A percentile compares a stretch with the other conserved stretches of the same genome.
Conservation (phyloP, 192 early-diverging fungal genomes). For the Geranomyces michiganensis region DNA sequence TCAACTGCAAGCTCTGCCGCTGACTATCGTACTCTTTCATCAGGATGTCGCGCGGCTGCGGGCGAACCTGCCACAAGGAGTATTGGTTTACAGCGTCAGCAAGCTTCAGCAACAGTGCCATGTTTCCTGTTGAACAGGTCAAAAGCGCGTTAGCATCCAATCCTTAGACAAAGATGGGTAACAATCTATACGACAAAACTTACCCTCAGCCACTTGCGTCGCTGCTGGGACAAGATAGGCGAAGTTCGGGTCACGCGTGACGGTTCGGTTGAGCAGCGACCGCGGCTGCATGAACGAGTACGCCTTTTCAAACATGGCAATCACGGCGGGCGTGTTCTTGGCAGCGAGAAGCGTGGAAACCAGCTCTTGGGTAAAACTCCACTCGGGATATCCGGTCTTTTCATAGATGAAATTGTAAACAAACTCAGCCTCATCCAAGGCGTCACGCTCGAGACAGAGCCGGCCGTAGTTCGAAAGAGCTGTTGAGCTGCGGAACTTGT, state of each 20-base stretch:
- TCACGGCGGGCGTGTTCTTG: not conserved
- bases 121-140: not conserved
- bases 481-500: not conserved
- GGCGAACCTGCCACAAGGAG: not conserved
- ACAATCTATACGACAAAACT: too few relatives aligned
- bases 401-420: not conserved
- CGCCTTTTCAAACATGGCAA: conserved; percentile 1
- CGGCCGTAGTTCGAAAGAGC: conserved; percentile 1
- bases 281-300: not conserved
- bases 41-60: conserved; percentile 5
- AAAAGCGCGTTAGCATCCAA: too few relatives aligned
- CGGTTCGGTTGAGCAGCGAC: not conserved
- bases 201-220: not conserved
- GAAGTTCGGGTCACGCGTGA: not conserved
- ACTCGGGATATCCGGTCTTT: not conserved
- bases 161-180: too few relatives aligned
- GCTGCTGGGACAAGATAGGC: not conserved
- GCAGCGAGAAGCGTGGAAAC: not conserved
- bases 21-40: not conserved
- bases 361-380: not conserved
- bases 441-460: not conserved
- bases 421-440: not conserved
- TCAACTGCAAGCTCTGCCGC: not conserved
- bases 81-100: not conserved
- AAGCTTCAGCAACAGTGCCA: conserved; percentile 1